Conservation (phyloP, 1,284 basidiomycete genomes). For the Volvariella volvacea region DNA sequence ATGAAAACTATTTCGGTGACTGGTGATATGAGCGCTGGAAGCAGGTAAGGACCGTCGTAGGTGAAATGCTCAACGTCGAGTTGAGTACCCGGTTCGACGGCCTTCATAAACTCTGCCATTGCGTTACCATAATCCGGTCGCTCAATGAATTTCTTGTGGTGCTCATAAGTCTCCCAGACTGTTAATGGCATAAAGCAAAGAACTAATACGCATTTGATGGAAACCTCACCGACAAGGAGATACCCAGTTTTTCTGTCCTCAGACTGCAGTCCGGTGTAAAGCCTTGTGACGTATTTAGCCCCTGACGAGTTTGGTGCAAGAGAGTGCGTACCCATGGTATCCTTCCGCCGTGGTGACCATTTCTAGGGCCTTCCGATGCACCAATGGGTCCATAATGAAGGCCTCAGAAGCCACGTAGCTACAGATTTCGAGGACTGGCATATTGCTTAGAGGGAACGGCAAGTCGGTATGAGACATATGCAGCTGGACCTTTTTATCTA, state of each 20-base stretch:
- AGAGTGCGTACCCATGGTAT: conserved; percentile 12
- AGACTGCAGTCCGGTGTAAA: conserved; percentile 15
- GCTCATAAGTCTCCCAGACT: conserved; percentile 22
- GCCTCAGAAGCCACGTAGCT: conserved; percentile 9
- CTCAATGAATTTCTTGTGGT: conserved; percentile 15
- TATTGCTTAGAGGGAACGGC: too few species aligned
- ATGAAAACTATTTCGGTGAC: conserved; percentile 8
- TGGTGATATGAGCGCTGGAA: conserved; percentile 12
- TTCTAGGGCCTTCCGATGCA: conserved; percentile 5
- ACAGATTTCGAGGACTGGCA: conserved; percentile 4
- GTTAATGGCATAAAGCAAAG: neutral
- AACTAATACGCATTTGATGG: too few species aligned
- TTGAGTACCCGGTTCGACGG: neutral
- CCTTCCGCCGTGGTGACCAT: conserved; percentile 11
- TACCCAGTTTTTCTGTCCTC: conserved; percentile 13
- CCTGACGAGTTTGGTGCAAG: neutral
- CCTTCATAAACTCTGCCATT: conserved; percentile 10
- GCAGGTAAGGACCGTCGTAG: conserved; percentile 12
- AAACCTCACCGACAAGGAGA: conserved; percentile 7
- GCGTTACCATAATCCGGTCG: conserved; percentile 12
- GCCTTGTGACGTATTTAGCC: conserved; percentile 8
- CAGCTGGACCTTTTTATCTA: too few species aligned
- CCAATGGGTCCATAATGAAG: neutral
- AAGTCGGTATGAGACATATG: too few species aligned
- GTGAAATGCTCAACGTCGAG: conserved; percentile 6